Base-by-base conservation (phyloP, 2,329 filamentous ascomycete genomes). In the Mariannaea elegans region DNA sequence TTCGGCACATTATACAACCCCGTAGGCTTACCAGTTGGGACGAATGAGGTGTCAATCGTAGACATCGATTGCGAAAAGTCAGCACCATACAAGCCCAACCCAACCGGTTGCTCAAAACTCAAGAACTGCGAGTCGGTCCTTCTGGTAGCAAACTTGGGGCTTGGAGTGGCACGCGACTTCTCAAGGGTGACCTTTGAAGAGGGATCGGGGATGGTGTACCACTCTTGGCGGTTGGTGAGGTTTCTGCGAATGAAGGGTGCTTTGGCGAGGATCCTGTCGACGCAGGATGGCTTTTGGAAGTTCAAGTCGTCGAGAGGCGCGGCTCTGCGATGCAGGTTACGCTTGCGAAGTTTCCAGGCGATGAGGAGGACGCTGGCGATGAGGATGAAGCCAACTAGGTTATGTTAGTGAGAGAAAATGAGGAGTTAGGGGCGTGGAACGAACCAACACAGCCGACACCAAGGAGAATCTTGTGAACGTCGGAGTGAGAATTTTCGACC, bases 161-260 rank as follows among this genome's bases (percentile, higher is more conserved):
- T 47, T 12, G 55, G 41, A 5, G 32, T 38, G 14, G 56, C 32
- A 12, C 48, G 65, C 18, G 38, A 45, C 59, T 74, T 73, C 21
- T 74, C 69, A 12, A 61, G 59, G 9, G 27, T 51, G 16, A 47
- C 42, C 16, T 57, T 61, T 23, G 67, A 65, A 14, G 67, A 65
- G 14, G 72, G 63, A n/a, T 71, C 71, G 29, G 72, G 67, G 19
- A 78, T 69, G 16, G 72, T 74, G 47, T 72, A 67, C 76, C 75
- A 78, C 52, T 68, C 65, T 10, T 32, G 24, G n/a, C 68, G 67
- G 21, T 73, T 72, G 2, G 72, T 71, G 16, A 79, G 60, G 21
- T 66, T 67, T 6, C 69, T 70, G 56, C 75, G 71, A 16, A 80
- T 59, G 47, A 78, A 76, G 1, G 79, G 76, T 0, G 81, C 61